Percentiles rank a stretch among this genome's conserved stretches.
These are phyloP conservation scores for Solanum paucissectum DNA, from an alignment of 257 asterid species.

Conservation along the genomic window DNA sequence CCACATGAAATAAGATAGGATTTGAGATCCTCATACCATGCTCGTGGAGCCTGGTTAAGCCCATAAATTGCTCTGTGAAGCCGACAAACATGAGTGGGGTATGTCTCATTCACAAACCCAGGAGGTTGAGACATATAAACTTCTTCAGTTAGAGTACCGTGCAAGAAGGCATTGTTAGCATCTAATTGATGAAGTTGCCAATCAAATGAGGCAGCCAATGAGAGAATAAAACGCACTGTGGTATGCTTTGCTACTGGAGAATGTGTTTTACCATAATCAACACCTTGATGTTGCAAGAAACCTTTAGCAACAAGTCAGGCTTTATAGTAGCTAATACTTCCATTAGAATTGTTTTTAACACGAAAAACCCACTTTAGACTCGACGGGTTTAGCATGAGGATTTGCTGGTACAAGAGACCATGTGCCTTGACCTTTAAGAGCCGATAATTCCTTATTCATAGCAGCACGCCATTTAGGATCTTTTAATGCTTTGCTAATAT, in stretches of 20 bases:
- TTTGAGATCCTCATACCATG: background rate
- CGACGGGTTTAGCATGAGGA: background rate
- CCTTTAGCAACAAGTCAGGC: background rate
- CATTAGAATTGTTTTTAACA: background rate
- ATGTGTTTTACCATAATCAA: background rate
- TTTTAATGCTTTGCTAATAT: background rate
- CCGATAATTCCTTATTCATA: background rate
- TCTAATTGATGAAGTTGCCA: background rate
- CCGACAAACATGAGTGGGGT: background rate
- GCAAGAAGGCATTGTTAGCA: background rate
- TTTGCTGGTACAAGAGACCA: background rate
- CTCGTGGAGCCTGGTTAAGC: background rate
- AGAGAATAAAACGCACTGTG: background rate
- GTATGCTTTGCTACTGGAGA: background rate
- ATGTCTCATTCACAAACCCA: background rate
- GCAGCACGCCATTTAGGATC: background rate
- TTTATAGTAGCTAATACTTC: background rate
- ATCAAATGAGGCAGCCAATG: background rate
- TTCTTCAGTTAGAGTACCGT: background rate
- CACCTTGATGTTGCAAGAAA: background rate
- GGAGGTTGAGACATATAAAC: background rate
- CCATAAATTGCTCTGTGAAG: background rate
- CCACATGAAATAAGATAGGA: background rate
- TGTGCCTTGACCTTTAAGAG: background rate
- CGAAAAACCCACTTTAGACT: background rate